These are phyloP conservation scores for Clonostachys solani DNA, from an alignment of 2,329 filamentous ascomycete species.

Conservation along the genomic window DNA sequence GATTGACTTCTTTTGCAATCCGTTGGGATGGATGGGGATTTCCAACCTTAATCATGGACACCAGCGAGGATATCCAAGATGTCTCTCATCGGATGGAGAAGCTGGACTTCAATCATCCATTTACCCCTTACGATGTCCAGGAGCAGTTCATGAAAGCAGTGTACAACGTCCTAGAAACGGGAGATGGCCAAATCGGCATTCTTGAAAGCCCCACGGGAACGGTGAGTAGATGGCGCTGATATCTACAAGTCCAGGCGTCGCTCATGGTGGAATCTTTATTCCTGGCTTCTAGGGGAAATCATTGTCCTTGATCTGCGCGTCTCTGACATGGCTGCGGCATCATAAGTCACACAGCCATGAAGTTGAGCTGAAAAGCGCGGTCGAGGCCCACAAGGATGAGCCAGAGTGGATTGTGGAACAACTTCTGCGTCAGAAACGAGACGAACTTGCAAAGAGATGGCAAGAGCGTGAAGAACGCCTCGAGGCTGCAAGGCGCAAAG, in stretches of 20 bases:
- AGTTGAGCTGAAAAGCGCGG: constrained; percentile 40
- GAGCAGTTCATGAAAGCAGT: constrained; percentile 81
- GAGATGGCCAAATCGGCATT: constrained; percentile 74
- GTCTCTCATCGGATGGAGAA: constrained; percentile 16
- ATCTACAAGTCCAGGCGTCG: no score
- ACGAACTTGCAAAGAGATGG: constrained; percentile 61
- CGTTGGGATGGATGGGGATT: no score
- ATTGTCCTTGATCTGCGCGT: constrained; percentile 82
- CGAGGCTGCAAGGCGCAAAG: constrained; percentile 58
- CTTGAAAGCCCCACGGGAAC: constrained; percentile 92
- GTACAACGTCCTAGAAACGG: constrained; percentile 69
- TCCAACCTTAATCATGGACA: constrained; percentile 9
- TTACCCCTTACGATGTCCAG: constrained; percentile 83
- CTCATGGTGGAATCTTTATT: no score
- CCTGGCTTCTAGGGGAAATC: constrained; percentile 68
- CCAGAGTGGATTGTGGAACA: constrained; percentile 83
- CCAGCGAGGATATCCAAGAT: constrained; percentile 6
- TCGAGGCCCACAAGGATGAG: constrained; percentile 55
- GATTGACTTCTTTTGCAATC: no score
- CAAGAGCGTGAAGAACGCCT: constrained; percentile 72
- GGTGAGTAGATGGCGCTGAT: constrained; percentile 23
- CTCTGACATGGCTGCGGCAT: constrained; percentile 85
- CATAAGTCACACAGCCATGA: constrained; percentile 63
- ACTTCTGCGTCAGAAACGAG: constrained; percentile 62
- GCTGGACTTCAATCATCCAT: constrained; percentile 79